Percentiles rank a stretch among this genome's conserved stretches.
phyloP scores from a whole-genome alignment of 108 stramenopile genomes.

The Conticribra guillardii region DNA sequence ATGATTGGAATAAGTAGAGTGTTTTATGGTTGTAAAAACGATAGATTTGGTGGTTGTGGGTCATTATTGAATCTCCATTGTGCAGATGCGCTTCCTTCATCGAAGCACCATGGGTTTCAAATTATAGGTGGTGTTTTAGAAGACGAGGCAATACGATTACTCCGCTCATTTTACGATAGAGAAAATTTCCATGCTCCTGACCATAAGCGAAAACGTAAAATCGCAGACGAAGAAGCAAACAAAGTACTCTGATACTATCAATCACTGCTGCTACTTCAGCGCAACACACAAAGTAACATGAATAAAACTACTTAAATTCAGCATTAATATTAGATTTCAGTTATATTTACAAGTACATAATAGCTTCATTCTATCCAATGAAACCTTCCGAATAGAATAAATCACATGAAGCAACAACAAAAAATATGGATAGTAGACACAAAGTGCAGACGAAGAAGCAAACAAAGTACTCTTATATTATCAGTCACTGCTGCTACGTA shows the following conservation, averaged over 20 bases:
- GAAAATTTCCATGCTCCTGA: slow-evolving; percentile 89
- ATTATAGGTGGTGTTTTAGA: slow-evolving; percentile 68
- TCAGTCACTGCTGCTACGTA: no score
- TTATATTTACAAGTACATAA: no score
- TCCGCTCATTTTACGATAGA: slow-evolving; percentile 84
- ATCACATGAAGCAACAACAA: no score
- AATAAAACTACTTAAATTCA: no score
- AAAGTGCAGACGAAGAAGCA: slow-evolving; percentile 11
- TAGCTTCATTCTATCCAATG: no score
- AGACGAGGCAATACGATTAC: slow-evolving; percentile 66
- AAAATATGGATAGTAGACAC: no score
- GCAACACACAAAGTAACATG: no score
- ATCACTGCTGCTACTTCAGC: no score
- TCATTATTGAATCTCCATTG: slow-evolving; percentile 72
- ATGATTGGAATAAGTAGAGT: slow-evolving; percentile 74
- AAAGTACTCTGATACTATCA: no score
- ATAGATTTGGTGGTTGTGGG: slow-evolving; percentile 87
- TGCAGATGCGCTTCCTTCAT: slow-evolving; percentile 35
- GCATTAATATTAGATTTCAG: no score
- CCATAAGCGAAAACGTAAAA: slow-evolving; percentile 62
- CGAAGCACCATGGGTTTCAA: slow-evolving; percentile 57
- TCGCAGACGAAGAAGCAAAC: slow-evolving; percentile 3
- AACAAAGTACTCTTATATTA: no score
- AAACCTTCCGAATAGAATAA: no score
- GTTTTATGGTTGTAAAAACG: slow-evolving; percentile 83